Evolutionary conservation across 2,329 filamentous ascomycete species (phyloP).

Genomic region (Pseudopyricularia cyperi): DNA sequence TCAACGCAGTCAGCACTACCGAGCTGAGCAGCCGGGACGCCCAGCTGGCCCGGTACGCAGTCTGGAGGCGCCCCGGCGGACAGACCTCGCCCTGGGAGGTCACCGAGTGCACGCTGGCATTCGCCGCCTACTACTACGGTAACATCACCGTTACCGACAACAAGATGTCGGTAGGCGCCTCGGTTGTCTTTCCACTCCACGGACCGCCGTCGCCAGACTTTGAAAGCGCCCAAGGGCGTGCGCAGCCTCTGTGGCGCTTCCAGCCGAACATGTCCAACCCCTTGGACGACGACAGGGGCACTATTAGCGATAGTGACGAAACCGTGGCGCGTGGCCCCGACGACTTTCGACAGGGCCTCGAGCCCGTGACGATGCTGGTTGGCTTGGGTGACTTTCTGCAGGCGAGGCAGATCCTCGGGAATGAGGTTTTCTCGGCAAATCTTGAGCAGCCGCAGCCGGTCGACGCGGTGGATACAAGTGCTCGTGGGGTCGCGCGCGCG

Average conservation of each 20-base stretch:
- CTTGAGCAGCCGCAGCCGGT: background rate
- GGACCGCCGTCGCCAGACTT: background rate
- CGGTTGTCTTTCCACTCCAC: background rate
- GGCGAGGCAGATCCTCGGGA: background rate
- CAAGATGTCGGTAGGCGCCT: background rate
- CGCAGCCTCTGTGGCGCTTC: background rate
- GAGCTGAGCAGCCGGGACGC: background rate
- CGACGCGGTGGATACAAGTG: background rate
- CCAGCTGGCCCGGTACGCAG: background rate
- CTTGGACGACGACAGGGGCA: background rate
- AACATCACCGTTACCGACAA: background rate
- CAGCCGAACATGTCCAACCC: background rate
- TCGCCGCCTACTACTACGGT: background rate
- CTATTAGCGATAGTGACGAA: background rate
- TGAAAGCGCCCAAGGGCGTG: background rate
- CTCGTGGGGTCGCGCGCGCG: constrained; percentile 3
- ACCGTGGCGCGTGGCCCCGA: background rate
- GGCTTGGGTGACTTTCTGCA: background rate
- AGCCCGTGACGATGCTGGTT: background rate
- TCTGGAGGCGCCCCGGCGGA: background rate
- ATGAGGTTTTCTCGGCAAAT: background rate
- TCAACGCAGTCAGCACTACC: background rate
- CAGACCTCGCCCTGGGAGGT: background rate
- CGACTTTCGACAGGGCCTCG: background rate
- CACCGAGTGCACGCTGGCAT: constrained; percentile 1